These are phyloP conservation scores for Fraxinus paxiana DNA, from an alignment of 305 asterid species.

Conservation along the genomic window DNA sequence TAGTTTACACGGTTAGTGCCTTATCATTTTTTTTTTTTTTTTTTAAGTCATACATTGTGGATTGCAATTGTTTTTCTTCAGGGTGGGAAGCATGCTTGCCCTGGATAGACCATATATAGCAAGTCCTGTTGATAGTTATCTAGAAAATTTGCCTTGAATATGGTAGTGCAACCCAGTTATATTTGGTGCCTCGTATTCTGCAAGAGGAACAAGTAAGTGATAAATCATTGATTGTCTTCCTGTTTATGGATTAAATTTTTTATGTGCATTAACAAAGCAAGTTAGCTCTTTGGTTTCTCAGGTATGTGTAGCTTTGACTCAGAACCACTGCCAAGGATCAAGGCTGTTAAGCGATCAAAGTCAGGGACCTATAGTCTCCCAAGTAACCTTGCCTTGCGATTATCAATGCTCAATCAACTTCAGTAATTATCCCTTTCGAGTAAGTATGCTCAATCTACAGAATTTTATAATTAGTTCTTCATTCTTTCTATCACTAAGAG, in stretches of 20 bases:
- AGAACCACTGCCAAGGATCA: conserved; percentile 66
- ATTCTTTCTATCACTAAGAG: background rate
- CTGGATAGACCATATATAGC: conserved; percentile 77
- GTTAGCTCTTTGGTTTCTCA: conserved; percentile 34
- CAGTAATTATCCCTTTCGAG: conserved; percentile 83
- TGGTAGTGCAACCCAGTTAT: conserved; percentile 81
- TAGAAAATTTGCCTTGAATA: conserved; percentile 69
- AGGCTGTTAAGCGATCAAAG: conserved; percentile 48
- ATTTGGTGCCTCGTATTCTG: conserved; percentile 65
- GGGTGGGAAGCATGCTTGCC: conserved; percentile 93
- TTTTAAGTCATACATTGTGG: background rate
- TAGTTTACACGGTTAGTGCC: conserved; percentile 6
- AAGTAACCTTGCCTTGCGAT: conserved; percentile 84
- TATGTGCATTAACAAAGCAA: background rate
- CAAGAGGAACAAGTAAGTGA: conserved; percentile 70
- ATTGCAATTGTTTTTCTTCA: conserved; percentile 37
- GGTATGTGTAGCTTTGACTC: conserved; percentile 70
- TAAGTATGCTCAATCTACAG: conserved; percentile 36
- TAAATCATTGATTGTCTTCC: conserved; percentile 12
- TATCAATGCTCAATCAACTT: conserved; percentile 88
- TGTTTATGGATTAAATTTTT: conserved; percentile 12
- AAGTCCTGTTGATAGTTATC: conserved; percentile 43
- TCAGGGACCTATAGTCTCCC: conserved; percentile 71
- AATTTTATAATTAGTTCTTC: conserved; percentile 6
- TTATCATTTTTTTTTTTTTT: background rate